These are phyloP conservation scores for Rhizopogon salebrosus DNA, from an alignment of 768 basidiomycete species.

Conservation along the genomic window DNA sequence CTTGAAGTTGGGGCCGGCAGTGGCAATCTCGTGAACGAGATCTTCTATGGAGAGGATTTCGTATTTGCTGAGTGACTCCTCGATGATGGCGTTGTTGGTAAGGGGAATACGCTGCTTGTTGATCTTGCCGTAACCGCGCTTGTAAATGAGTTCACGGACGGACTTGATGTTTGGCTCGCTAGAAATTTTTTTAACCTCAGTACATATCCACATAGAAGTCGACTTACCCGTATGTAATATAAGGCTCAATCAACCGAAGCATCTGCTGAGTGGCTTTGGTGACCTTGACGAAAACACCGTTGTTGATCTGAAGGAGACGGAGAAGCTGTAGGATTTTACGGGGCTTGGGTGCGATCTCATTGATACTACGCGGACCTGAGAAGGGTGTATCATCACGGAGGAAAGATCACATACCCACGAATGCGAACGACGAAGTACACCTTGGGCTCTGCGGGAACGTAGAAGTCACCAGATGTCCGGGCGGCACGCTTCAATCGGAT, in stretches of 20 bases:
- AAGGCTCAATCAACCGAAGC: constrained; percentile 96
- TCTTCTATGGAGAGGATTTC: constrained; percentile 97
- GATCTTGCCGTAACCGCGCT: constrained; percentile 99
- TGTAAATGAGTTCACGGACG: constrained; percentile 96
- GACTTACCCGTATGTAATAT: constrained; percentile 90
- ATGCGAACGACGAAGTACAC: constrained; percentile 98
- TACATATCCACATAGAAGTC: not conserved
- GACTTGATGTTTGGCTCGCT: constrained; percentile 97
- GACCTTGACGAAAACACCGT: constrained; percentile 96
- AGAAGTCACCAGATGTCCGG: constrained; percentile 90
- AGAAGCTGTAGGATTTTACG: constrained; percentile 98
- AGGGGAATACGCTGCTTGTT: constrained; percentile 97
- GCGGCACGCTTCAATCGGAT: constrained; percentile 92
- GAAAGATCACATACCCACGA: constrained; percentile 66
- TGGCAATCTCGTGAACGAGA: constrained; percentile 94
- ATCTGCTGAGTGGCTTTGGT: constrained; percentile 96
- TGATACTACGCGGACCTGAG: constrained; percentile 64
- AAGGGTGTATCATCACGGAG: constrained; percentile 6
- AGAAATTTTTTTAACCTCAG: constrained; percentile 5
- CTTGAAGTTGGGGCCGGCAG: constrained; percentile 98
- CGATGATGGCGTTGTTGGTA: constrained; percentile 89
- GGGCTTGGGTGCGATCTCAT: constrained; percentile 98
- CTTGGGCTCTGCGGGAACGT: constrained; percentile 95
- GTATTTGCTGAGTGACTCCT: constrained; percentile 83
- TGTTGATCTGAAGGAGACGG: constrained; percentile 99